Conservation (phyloP, 2,329 filamentous ascomycete species). For the Botrytis elliptica region DNA sequence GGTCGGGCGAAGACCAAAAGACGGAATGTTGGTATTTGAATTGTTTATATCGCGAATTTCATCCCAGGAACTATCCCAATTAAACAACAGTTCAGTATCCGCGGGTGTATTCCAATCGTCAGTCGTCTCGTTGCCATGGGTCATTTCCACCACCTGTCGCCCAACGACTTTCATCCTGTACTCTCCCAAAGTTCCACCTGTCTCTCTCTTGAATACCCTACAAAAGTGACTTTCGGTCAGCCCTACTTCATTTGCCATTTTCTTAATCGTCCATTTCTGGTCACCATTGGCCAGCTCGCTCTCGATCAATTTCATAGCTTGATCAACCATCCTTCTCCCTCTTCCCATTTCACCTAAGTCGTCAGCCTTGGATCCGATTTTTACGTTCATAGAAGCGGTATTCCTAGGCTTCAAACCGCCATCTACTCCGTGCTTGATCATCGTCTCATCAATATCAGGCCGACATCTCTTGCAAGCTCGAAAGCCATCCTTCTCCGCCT, state of each 20-base stretch:
- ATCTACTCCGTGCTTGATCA: too few relatives aligned
- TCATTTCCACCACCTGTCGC: neutral
- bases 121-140: too few relatives aligned
- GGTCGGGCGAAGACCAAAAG: neutral
- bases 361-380: neutral
- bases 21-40: neutral
- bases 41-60: too few relatives aligned
- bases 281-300: neutral
- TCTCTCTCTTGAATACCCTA: slow-evolving; percentile 55
- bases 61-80: neutral
- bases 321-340: neutral
- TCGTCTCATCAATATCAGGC: neutral
- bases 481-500: neutral
- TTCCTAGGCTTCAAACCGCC: too few relatives aligned
- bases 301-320: neutral
- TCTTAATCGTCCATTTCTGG: slow-evolving; percentile 43
- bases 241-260: slow-evolving; percentile 51
- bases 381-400: neutral
- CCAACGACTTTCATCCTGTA: slow-evolving; percentile 5
- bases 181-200: slow-evolving; percentile 23
- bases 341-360: slow-evolving; percentile 3
- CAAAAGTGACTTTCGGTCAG: slow-evolving; percentile 59
- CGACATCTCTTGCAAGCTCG: slow-evolving; percentile 11
- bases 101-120: neutral
- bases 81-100: neutral